phyloP scores from a whole-genome alignment of 805 yeast genomes.

The Gaillardinia entomophila region DNA sequence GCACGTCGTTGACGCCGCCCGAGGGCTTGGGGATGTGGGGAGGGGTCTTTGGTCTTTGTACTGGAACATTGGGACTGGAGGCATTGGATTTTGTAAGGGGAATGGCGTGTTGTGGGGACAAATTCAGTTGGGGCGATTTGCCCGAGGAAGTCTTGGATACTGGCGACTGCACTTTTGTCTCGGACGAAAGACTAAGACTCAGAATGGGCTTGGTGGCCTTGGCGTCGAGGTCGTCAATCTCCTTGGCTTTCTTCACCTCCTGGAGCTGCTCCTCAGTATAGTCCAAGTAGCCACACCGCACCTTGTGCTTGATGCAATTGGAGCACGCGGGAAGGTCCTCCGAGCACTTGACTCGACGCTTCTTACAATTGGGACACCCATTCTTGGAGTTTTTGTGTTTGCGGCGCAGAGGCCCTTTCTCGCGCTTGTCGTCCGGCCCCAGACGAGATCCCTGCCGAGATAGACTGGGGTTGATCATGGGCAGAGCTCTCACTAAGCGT shows the following conservation, averaged over 20 bases:
- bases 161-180: not conserved
- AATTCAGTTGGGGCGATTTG: not conserved
- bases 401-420: constrained; percentile 7
- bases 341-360: constrained; percentile 13
- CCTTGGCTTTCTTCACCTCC: constrained; percentile 17
- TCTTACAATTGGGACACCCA: constrained; percentile 13
- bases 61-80: not conserved
- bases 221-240: constrained; percentile 3
- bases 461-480: no score
- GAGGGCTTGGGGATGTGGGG: not conserved
- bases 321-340: constrained; percentile 35
- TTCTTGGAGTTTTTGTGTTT: constrained; percentile 18
- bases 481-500: no score
- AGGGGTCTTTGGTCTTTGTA: not conserved
- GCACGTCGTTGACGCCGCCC: constrained; percentile 10
- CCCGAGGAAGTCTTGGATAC: not conserved
- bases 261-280: constrained; percentile 26
- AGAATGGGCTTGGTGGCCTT: not conserved
- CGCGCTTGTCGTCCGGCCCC: not conserved
- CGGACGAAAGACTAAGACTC: not conserved
- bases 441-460: no score
- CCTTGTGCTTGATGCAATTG: constrained; percentile 36
- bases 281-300: constrained; percentile 33
- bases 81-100: not conserved
- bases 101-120: no score